Evolutionary conservation across 208 protist species (phyloP).

Genomic region (Wallacemonas sp.): DNA sequence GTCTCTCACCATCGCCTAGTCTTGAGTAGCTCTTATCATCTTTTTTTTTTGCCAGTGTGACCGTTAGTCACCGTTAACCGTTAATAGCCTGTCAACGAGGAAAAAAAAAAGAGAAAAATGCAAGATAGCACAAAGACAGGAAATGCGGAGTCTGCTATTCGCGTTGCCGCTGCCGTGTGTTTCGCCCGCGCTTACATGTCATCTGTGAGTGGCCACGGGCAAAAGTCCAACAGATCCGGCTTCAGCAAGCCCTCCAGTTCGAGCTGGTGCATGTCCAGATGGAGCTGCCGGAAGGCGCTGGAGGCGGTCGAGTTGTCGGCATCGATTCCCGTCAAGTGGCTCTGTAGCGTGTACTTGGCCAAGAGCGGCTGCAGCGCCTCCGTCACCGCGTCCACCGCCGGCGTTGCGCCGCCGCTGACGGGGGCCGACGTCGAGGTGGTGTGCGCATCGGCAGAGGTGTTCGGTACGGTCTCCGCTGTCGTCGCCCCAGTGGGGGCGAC

Average conservation of each 20-base stretch:
- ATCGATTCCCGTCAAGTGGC: not conserved
- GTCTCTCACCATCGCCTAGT: too few species aligned
- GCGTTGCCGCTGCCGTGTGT: not conserved
- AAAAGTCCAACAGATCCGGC: constrained; percentile 57
- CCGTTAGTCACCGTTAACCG: too few species aligned
- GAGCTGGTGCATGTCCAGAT: constrained; percentile 64
- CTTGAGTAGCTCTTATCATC: too few species aligned
- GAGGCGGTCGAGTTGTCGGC: constrained; percentile 2
- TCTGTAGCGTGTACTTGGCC: constrained; percentile 43
- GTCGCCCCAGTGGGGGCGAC: constrained; percentile 12
- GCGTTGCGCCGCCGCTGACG: constrained; percentile 8
- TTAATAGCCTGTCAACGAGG: constrained; percentile 16
- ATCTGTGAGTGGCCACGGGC: constrained; percentile 47
- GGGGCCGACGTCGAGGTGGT: too few species aligned
- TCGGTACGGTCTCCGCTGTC: too few species aligned
- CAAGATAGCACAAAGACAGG: constrained; percentile 2
- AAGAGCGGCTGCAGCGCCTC: constrained; percentile 47
- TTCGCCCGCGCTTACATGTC: not conserved
- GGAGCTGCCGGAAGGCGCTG: not conserved
- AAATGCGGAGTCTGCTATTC: not conserved
- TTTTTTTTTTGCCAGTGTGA: too few species aligned
- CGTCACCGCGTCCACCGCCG: constrained; percentile 25
- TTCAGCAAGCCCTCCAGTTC: constrained; percentile 59
- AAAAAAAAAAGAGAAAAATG: constrained; percentile 4
- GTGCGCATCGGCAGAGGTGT: too few species aligned